These are phyloP conservation scores for Chiua virens DNA, from an alignment of 768 basidiomycete genomes.

Conservation along the genomic window DNA sequence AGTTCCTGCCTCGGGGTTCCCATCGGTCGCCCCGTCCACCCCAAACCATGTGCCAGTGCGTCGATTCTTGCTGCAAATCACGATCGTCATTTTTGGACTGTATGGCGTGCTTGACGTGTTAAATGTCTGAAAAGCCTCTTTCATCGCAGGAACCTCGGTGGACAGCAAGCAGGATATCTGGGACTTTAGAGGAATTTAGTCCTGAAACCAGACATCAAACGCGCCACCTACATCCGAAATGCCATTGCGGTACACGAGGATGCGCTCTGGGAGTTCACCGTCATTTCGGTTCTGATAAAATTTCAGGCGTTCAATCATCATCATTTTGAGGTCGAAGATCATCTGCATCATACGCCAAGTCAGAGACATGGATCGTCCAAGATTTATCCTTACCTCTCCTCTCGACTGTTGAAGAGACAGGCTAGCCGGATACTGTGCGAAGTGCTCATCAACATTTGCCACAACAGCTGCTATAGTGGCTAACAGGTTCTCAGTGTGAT, in stretches of 20 bases:
- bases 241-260: constrained; percentile 59
- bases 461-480: constrained; percentile 50
- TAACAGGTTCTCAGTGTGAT: background rate
- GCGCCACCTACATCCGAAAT: constrained; percentile 57
- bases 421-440: constrained; percentile 45
- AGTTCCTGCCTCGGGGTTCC: constrained; percentile 47
- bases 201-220: too few relatives aligned
- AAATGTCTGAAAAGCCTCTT: constrained; percentile 37
- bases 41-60: constrained; percentile 52
- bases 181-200: too few relatives aligned
- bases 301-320: constrained; percentile 44
- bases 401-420: constrained; percentile 46
- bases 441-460: constrained; percentile 41
- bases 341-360: constrained; percentile 23
- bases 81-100: constrained; percentile 42
- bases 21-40: constrained; percentile 36
- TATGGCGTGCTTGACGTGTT: constrained; percentile 31
- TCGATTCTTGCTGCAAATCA: constrained; percentile 50
- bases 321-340: constrained; percentile 39
- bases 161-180: constrained; percentile 4
- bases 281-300: constrained; percentile 33
- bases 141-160: constrained; percentile 40
- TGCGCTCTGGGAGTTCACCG: constrained; percentile 37
- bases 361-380: too few relatives aligned
- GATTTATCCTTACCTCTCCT: constrained; percentile 51